A percentile compares a stretch with the other conserved stretches of the same genome.
phyloP scores from a whole-genome alignment of 1,284 basidiomycete genomes.

The Rhodotorula sp. region DNA sequence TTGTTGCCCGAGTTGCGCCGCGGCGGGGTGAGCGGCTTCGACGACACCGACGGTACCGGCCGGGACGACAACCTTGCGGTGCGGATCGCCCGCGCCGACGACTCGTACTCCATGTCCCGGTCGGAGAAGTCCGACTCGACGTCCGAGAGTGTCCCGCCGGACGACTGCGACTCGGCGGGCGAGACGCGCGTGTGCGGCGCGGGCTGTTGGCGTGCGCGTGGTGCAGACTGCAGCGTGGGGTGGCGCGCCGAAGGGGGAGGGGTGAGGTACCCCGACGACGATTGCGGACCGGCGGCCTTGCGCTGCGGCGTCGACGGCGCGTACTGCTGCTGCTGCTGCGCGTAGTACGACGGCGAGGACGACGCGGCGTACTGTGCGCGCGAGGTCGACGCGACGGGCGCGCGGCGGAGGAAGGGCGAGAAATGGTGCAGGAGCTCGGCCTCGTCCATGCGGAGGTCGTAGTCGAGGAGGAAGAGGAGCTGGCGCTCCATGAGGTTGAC shows the following conservation, averaged over 20 bases:
- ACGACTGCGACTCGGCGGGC: constrained; percentile 27
- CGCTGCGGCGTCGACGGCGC: neutral
- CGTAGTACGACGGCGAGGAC: neutral
- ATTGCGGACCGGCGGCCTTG: neutral
- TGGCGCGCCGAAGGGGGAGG: constrained; percentile 4
- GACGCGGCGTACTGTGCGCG: constrained; percentile 44
- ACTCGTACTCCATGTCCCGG: constrained; percentile 12
- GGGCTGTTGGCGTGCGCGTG: neutral
- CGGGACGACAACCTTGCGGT: neutral
- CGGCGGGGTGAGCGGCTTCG: constrained; percentile 3
- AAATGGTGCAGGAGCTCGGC: constrained; percentile 62
- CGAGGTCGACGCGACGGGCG: constrained; percentile 58
- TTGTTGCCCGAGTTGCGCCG: constrained; percentile 3
- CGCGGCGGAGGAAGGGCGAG: constrained; percentile 35
- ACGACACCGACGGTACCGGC: neutral
- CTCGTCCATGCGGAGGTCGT: constrained; percentile 82
- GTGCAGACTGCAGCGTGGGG: neutral
- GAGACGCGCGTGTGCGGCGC: constrained; percentile 10
- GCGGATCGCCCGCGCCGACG: neutral
- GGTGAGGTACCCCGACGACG: constrained; percentile 13
- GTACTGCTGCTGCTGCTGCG: constrained; percentile 6
- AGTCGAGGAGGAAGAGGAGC: constrained; percentile 81
- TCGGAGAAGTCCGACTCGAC: constrained; percentile 32
- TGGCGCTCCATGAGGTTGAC: constrained; percentile 97
- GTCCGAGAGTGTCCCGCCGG: constrained; percentile 36